Conservation (phyloP, 129 eudicot genomes). For the Mikania micrantha region DNA sequence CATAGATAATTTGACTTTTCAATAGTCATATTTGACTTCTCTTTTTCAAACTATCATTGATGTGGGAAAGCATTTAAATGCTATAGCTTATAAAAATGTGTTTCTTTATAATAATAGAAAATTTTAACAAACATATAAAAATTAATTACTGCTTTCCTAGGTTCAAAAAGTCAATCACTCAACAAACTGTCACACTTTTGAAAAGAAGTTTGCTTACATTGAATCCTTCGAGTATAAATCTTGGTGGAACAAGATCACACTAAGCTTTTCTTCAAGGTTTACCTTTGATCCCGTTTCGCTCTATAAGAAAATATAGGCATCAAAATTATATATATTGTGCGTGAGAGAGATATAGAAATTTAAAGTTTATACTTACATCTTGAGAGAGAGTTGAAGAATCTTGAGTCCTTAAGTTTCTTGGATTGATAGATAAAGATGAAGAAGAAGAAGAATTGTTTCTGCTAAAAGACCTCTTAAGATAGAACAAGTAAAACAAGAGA, state of each 20-base stretch:
- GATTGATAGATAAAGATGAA: constrained; percentile 9
- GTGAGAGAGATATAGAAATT: not conserved
- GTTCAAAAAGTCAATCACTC: not conserved
- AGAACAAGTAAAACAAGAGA: constrained; percentile 65
- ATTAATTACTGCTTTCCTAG: not conserved
- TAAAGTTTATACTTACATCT: constrained; percentile 18
- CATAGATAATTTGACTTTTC: not conserved
- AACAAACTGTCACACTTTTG: not conserved
- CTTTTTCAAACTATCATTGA: not conserved
- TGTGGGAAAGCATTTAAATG: constrained; percentile 2
- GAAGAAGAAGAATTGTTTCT: constrained; percentile 19
- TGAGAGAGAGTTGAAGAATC: constrained; percentile 22
- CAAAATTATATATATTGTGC: not conserved
- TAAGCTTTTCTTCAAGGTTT: constrained; percentile 46
- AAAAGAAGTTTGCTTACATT: constrained; percentile 34
- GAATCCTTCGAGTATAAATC: constrained; percentile 38
- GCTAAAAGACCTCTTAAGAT: constrained; percentile 44
- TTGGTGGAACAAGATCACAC: constrained; percentile 41
- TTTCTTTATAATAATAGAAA: not conserved
- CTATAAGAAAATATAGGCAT: constrained; percentile 21
- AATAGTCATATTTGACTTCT: not conserved
- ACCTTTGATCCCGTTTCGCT: constrained; percentile 35
- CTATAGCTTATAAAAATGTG: not conserved
- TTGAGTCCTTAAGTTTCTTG: constrained; percentile 26
- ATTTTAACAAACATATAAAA: not conserved